Conservation (phyloP, 345 rosid genomes). For the Eucalyptus rudis region DNA sequence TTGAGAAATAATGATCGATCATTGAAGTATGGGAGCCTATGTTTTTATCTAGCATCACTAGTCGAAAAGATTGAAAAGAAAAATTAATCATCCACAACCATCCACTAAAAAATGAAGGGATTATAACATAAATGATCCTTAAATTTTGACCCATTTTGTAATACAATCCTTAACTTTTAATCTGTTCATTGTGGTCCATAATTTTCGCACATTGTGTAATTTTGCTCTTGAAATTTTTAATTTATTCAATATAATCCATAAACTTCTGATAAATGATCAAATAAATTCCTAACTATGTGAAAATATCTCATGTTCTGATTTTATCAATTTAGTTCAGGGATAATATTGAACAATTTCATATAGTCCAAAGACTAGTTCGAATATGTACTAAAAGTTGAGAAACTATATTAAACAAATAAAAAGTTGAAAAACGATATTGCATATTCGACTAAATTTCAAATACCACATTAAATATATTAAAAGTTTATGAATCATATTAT, state of each 20-base stretch:
- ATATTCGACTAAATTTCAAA: too few species aligned
- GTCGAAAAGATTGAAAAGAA: neutral
- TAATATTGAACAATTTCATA: neutral
- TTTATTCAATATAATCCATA: rapidly evolving
- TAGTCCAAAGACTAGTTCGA: rapidly evolving
- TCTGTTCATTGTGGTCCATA: too few species aligned
- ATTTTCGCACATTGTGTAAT: neutral
- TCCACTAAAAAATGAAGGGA: too few species aligned
- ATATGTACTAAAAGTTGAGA: too few species aligned
- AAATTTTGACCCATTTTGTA: neutral
- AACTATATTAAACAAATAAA: rapidly evolving
- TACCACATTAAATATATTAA: neutral
- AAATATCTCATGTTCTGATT: too few species aligned
- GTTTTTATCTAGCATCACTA: neutral
- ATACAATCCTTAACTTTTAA: too few species aligned
- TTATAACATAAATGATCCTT: too few species aligned
- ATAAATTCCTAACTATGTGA: neutral
- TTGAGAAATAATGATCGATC: neutral
- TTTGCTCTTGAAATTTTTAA: too few species aligned
- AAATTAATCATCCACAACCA: neutral
- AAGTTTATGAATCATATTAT: rapidly evolving
- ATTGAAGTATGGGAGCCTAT: too few species aligned
- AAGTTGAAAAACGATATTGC: rapidly evolving
- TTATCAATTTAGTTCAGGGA: neutral
- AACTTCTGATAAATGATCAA: neutral